These are phyloP conservation scores for Pseudoturritis turrita DNA, from an alignment of 345 rosid genomes.

Conservation along the genomic window DNA sequence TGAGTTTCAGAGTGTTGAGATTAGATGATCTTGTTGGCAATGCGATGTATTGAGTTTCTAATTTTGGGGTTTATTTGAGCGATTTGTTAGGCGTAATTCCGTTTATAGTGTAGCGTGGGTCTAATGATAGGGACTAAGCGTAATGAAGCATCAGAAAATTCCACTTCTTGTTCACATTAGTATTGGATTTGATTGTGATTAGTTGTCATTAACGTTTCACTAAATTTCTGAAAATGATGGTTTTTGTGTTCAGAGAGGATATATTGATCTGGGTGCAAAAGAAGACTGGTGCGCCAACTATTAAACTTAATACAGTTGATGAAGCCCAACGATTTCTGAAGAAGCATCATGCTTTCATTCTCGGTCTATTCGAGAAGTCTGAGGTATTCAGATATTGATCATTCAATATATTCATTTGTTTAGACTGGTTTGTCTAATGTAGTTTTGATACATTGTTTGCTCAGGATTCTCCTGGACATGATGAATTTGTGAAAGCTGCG, in stretches of 20 bases:
- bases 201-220: not conserved
- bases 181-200: not conserved
- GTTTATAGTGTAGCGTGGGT: too few relatives aligned
- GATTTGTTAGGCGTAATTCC: too few relatives aligned
- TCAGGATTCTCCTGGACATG: constrained; percentile 44
- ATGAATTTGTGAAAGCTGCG: constrained; percentile 75
- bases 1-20: not conserved
- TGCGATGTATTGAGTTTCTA: not conserved
- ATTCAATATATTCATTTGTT: not conserved
- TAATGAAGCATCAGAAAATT: not conserved
- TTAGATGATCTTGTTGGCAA: not conserved
- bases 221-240: not conserved
- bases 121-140: not conserved
- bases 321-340: constrained; percentile 58
- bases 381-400: constrained; percentile 43
- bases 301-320: constrained; percentile 41
- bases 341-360: constrained; percentile 46
- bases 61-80: too few relatives aligned
- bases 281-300: constrained; percentile 65
- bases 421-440: not conserved
- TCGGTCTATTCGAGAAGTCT: constrained; percentile 59
- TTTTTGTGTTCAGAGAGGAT: constrained; percentile 46
- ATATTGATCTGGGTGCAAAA: constrained; percentile 81
- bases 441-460: not conserved
- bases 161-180: not conserved